phyloP scores from a whole-genome alignment of 2,329 filamentous ascomycete genomes.

The Pseudogymnoascus sp. region DNA sequence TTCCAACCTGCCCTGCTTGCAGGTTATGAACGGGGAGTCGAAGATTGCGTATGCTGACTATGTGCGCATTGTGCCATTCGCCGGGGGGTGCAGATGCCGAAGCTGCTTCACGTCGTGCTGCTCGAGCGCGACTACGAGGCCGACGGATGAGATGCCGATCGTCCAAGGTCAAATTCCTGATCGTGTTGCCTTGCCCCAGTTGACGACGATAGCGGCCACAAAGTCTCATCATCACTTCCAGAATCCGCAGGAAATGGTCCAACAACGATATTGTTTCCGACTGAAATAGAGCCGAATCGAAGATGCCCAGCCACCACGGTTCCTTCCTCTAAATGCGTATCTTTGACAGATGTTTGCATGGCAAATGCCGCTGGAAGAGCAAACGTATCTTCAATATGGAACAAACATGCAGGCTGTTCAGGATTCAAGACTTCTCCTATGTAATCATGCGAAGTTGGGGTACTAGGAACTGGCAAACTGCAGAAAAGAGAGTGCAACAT shows the following conservation, averaged over 20 bases:
- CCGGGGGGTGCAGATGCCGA: constrained; percentile 47
- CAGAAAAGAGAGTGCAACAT: constrained; percentile 76
- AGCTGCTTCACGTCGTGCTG: constrained; percentile 40
- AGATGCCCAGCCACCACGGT: constrained; percentile 81
- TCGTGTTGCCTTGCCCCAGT: not conserved
- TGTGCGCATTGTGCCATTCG: constrained; percentile 73
- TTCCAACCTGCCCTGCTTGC: constrained; percentile 78
- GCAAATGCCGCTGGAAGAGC: constrained; percentile 61
- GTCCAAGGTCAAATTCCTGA: constrained; percentile 34
- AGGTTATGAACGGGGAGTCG: constrained; percentile 74
- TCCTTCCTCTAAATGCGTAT: constrained; percentile 43
- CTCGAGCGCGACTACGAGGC: constrained; percentile 47
- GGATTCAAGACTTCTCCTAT: constrained; percentile 51
- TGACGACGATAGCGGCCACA: not conserved
- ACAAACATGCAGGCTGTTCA: constrained; percentile 58
- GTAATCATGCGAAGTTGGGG: constrained; percentile 47
- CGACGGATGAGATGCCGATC: constrained; percentile 40
- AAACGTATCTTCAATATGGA: constrained; percentile 89
- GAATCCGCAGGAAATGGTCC: constrained; percentile 67
- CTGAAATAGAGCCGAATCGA: constrained; percentile 67
- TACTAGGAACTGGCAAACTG: constrained; percentile 62
- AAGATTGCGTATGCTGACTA: constrained; percentile 83
- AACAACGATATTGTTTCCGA: constrained; percentile 71
- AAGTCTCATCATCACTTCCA: constrained; percentile 30
- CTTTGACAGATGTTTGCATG: constrained; percentile 34